Conservation (phyloP, 2,329 filamentous ascomycete genomes). For the Pseudocercospora cruenta region DNA sequence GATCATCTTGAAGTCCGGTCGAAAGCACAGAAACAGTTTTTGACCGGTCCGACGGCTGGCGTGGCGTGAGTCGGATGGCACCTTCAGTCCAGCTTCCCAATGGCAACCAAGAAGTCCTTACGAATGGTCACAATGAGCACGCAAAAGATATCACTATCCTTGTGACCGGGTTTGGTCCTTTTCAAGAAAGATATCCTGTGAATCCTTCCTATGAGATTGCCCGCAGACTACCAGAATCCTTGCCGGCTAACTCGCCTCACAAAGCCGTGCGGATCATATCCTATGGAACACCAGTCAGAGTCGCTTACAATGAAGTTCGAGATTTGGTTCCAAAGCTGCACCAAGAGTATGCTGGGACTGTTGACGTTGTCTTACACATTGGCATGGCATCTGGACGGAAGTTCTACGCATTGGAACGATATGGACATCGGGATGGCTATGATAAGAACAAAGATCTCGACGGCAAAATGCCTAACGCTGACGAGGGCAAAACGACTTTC, state of each 20-base stretch:
- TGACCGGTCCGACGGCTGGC: background rate
- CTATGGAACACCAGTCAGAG: slow-evolving; percentile 69
- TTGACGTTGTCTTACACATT: slow-evolving; percentile 75
- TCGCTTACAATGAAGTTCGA: slow-evolving; percentile 70
- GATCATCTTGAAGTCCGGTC: background rate
- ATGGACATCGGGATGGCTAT: slow-evolving; percentile 74
- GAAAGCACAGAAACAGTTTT: background rate
- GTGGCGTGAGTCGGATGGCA: slow-evolving; percentile 12
- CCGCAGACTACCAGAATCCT: slow-evolving; percentile 65
- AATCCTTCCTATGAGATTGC: slow-evolving; percentile 86
- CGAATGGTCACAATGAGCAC: slow-evolving; percentile 6
- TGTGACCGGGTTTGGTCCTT: slow-evolving; percentile 60
- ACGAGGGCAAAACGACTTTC: slow-evolving; percentile 33
- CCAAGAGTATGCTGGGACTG: slow-evolving; percentile 46
- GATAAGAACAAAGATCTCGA: slow-evolving; percentile 68
- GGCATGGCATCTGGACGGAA: slow-evolving; percentile 71
- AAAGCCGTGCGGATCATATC: slow-evolving; percentile 63
- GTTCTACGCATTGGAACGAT: slow-evolving; percentile 72
- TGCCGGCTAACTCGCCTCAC: slow-evolving; percentile 50
- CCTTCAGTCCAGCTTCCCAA: slow-evolving; percentile 18
- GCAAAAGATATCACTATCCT: slow-evolving; percentile 43
- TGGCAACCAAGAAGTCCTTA: slow-evolving; percentile 9
- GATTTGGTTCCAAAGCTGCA: slow-evolving; percentile 67
- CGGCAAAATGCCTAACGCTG: slow-evolving; percentile 42
- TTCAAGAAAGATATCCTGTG: slow-evolving; percentile 67